These are phyloP conservation scores for Leccinum fibrillosum DNA, from an alignment of 768 basidiomycete genomes.

Conservation along the genomic window DNA sequence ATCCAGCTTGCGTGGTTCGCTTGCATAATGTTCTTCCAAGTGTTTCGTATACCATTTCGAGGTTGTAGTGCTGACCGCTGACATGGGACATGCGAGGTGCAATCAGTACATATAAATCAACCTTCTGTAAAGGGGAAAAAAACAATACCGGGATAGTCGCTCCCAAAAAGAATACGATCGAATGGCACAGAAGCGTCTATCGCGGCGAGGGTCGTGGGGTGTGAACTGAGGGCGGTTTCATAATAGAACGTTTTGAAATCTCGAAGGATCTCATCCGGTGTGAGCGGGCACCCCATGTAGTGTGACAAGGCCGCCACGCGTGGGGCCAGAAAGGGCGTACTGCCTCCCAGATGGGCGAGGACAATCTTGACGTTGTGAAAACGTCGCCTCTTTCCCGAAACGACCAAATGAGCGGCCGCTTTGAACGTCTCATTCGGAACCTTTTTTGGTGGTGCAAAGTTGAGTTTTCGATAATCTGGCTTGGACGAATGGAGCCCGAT, in stretches of 20 bases:
- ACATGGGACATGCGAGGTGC: background rate
- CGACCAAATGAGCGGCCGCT: constrained; percentile 74
- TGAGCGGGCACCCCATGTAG: constrained; percentile 68
- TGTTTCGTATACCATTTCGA: constrained; percentile 60
- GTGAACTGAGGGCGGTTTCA: constrained; percentile 66
- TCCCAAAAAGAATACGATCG: constrained; percentile 64
- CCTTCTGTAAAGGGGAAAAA: background rate
- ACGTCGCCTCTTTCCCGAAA: constrained; percentile 64
- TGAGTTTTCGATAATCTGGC: background rate
- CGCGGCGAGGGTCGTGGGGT: constrained; percentile 47
- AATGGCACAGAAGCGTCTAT: constrained; percentile 48
- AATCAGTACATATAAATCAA: background rate
- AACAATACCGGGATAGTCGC: constrained; percentile 68
- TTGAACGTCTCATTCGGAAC: constrained; percentile 83
- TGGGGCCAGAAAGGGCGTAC: constrained; percentile 58
- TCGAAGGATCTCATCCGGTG: constrained; percentile 59
- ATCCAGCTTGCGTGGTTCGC: constrained; percentile 38
- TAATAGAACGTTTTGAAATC: constrained; percentile 74
- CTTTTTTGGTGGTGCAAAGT: constrained; percentile 32
- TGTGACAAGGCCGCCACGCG: constrained; percentile 66
- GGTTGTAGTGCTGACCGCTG: constrained; percentile 58
- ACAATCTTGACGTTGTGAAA: constrained; percentile 60
- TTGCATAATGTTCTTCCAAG: constrained; percentile 45
- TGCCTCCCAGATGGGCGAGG: constrained; percentile 75
- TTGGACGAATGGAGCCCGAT: constrained; percentile 1